Evolutionary conservation across 2,329 filamentous ascomycete genomes (phyloP), one percentile per base, ranked within the genome.

Genomic region (Hypoxylon sp.): DNA sequence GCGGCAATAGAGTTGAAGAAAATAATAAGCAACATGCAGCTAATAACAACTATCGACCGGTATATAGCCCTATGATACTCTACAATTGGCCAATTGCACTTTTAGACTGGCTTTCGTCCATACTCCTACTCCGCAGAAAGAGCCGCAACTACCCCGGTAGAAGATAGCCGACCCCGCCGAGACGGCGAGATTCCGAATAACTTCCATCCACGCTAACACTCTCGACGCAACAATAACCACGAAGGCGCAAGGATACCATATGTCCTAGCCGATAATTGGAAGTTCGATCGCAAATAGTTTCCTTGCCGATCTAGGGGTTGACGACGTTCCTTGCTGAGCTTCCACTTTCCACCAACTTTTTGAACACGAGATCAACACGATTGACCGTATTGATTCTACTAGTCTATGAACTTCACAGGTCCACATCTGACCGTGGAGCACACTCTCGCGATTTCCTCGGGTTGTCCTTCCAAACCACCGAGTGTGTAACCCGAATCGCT

Each of bases 1-100:
- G 29, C 64, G 60, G 64, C 21, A 59, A 69, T 67, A 62, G 52
- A 53, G 47, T 56, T 39, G 11, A 44, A 53, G 47, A 52, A 13
- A 60, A 59, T 21, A 66, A 35, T 68, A 69, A 69, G 62, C 62
- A 66, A 48, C 48, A 13, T 53, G 55, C 58, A 66, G 50, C 29
- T 10, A 17, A 31, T 21, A 37, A 52, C 29, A 35, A n/a, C 44
- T 29, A 56, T 53, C 6, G n/a, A 55, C 21, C 10, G 31, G 31
- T 11, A 32, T 32, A 62, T 51, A 55, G 31, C 51, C 37, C n/a
- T 39, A 37, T 15, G 44, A 62, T 51, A 44, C 29, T 39, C 17
- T 7, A 1, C 11, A 29, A 53, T 58, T 55, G 52, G 27, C 67
- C 63, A 69, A 69, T 67, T 57, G 39, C 6, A 31, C 31, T 17